Base-by-base conservation (phyloP, 768 basidiomycete genomes). In the Phaffia tasmanica region DNA sequence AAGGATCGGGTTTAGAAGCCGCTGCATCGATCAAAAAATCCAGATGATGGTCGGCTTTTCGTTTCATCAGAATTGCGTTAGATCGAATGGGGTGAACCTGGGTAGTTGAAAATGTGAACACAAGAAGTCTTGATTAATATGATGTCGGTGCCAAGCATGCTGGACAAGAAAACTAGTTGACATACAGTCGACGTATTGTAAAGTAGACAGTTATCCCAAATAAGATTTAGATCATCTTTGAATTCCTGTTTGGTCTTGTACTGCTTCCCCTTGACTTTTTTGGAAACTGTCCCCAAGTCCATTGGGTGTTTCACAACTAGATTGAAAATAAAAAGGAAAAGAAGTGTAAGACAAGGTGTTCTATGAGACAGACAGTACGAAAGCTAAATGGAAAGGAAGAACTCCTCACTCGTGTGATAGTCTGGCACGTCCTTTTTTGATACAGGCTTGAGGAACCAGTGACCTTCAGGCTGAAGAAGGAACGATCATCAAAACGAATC, bases 241-340 rank as follows among this genome's bases (percentile, higher is more conserved):
- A 99, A 98, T 72, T 93, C 88, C 70, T 84, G 81, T 78, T 98
- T 98, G 35, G 85, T 89, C 77, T 93, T 92, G 82, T 95, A 97
- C 57, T 84, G 82, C 75, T 88, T 89, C 67, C 82, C 80, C 79
- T 95, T 98, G 74, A 97, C 87, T 77, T 93, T 93, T 81, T 85
- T 90, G 61, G 86, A 81, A 83, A 99, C 88, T 0, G 92, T 88
- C 69, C 85, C 85, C 54, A 98, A 80, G 79, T 99, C 95, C 95
- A 99, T 99, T 5, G 95, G 92, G 70, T 85, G 85, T 64, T 85
- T 78, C 76, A 99, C 95, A 71, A 94, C 95, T 98, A 32, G 21
- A 23, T 83, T 83, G 15, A 84, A 81, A 0, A 87, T 32, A 48
- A 64, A 57, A 16, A 57, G 54, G 71, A 47, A 30, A 30, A 60